These are phyloP conservation scores for Styphnolobium japonicum DNA, from an alignment of 306 rosid genomes.

Conservation along the genomic window DNA sequence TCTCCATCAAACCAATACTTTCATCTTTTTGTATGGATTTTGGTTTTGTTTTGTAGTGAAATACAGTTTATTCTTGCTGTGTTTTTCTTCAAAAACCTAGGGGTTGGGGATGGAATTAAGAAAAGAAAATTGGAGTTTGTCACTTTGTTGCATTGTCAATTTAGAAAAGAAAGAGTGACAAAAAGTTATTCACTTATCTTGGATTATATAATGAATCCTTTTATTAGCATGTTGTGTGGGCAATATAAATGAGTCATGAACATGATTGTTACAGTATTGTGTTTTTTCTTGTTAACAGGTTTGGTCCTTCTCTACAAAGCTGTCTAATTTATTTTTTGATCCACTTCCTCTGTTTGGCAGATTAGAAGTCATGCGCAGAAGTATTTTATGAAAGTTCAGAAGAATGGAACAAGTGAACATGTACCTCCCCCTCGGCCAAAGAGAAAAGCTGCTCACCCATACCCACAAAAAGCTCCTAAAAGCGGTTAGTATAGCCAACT, in stretches of 20 bases:
- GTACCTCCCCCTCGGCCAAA: slow-evolving; percentile 90
- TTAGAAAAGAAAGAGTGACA: no score
- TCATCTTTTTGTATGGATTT: no score
- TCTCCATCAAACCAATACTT: no score
- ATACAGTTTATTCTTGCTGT: not conserved
- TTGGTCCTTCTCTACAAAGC: not conserved
- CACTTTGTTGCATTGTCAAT: no score
- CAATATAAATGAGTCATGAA: no score
- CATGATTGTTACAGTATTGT: not conserved
- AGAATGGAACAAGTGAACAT: slow-evolving; percentile 72
- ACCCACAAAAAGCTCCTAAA: slow-evolving; percentile 75
- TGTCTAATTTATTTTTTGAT: not conserved
- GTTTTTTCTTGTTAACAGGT: not conserved
- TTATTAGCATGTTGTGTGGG: no score
- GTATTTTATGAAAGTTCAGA: slow-evolving; percentile 81
- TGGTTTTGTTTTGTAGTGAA: not conserved
- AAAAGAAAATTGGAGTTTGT: no score
- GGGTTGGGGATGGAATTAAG: no score
- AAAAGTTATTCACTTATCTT: no score
- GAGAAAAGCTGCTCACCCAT: slow-evolving; percentile 77
- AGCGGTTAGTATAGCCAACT: slow-evolving; percentile 38
- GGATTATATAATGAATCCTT: no score
- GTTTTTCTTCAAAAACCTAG: no score
- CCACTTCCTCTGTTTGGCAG: slow-evolving; percentile 35
- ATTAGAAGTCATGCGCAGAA: slow-evolving; percentile 89